These are phyloP conservation scores for Moesziomyces sp. DNA, from an alignment of 1,284 basidiomycete species.

Conservation along the genomic window DNA sequence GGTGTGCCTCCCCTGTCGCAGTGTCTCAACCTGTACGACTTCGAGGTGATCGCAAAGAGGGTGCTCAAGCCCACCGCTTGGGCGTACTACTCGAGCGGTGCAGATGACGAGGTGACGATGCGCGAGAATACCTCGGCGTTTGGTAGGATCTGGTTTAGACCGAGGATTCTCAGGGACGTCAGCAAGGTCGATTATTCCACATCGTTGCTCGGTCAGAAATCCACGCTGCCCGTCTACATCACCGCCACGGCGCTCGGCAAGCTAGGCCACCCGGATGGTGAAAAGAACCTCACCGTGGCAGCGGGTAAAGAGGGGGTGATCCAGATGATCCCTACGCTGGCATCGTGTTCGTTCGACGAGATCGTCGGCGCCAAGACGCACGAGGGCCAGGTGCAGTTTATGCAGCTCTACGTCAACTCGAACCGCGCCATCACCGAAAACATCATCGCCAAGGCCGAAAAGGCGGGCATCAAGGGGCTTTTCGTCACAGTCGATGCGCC, in stretches of 20 bases:
- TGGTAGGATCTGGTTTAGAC: constrained; percentile 93
- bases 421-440: constrained; percentile 78
- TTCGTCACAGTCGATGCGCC: constrained; percentile 91
- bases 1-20: constrained; percentile 76
- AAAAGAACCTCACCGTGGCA: constrained; percentile 85
- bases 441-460: constrained; percentile 78
- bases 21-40: constrained; percentile 88
- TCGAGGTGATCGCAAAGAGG: constrained; percentile 73
- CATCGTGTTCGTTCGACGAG: constrained; percentile 72
- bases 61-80: constrained; percentile 64
- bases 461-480: constrained; percentile 80
- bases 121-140: constrained; percentile 89
- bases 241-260: constrained; percentile 86
- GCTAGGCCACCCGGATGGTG: constrained; percentile 90
- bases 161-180: constrained; percentile 85
- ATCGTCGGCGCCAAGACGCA: constrained; percentile 75
- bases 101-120: constrained; percentile 73
- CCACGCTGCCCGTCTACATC: constrained; percentile 73
- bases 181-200: constrained; percentile 77
- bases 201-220: constrained; percentile 46
- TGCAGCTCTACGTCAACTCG: constrained; percentile 82
- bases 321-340: constrained; percentile 72
- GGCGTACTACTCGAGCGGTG: constrained; percentile 67
- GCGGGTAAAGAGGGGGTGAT: constrained; percentile 78
- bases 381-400: constrained; percentile 71